Evolutionary conservation across 1,284 basidiomycete genomes (phyloP), one percentile per base, ranked within the genome.

Genomic region (Flammula alnicola): DNA sequence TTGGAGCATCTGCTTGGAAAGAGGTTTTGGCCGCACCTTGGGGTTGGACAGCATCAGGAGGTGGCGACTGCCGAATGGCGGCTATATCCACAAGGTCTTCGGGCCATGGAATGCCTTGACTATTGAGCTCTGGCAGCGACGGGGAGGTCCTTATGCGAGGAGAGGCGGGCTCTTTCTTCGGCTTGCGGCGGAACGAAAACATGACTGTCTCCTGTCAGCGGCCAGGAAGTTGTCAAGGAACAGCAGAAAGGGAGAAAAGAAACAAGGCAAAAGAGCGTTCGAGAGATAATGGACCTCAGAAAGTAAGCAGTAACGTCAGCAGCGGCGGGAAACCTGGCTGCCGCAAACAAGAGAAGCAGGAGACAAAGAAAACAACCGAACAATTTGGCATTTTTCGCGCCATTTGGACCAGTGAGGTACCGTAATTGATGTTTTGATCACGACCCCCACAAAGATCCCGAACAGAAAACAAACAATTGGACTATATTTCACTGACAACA

Each of bases 41-140:
- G 51, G 73, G 69, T 57, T 68, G 69, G 56, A 64, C 44, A 27
- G 43, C 61, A 38, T 68, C 61, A 45, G 71, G 62, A 40, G 71
- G 59, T 31, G 73, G 68, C 5, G 70, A 65, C 58, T 81, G 70
- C 44, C 80, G 78, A 49, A 88, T 77, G 50, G 80, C 79, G 17
- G 77, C 72, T 51, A 85, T 73, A 61, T 91, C 86, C 40, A 92
- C 83, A 31, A 92, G 78, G 65, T 83, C 77, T 68, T 85, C 84
- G 20, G 89, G 89, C 89, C 89, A 92, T 50, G 86, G 83, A 39
- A 91, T 86, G 27, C 83, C 85, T 59, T 83, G 82, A 33, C 83
- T 76, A 36, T 74, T 76, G 59, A 92, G 78, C 62, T 88, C 80
- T 44, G 89, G 89, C 32, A 92, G 77, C 30, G 88, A 91, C 9